Base-by-base conservation (phyloP, 116 monocot genomes). In the Posidonia oceanica region DNA sequence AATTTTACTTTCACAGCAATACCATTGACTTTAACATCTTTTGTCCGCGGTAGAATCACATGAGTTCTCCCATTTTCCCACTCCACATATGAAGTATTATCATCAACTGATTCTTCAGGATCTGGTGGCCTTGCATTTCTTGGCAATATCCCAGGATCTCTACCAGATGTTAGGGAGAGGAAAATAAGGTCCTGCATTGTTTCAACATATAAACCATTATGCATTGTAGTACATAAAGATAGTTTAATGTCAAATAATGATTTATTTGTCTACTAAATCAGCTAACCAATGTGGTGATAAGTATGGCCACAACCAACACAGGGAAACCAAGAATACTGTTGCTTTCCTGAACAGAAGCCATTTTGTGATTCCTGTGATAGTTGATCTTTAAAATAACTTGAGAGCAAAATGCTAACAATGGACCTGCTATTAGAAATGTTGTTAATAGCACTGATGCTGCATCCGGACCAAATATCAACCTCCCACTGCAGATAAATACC, bases 391-490 rank as follows among this genome's bases (percentile, higher is more conserved):
- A 22, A 54, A 82, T 73, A 29, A 84, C 65, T 75, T 89, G 89
- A 57, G 40, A 52, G 54, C 82, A 76, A 58, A 87, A 83, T 54
- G 71, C 72, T 39, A 81, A 42, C 20, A 78, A 60, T 62, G 93
- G 93, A 41, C 86, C 83, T n/a, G 81, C 79, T 72, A 93, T 93
- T 15, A 93, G 74, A 53, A 87, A 36, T 15, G 70, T 78, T 2
- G 93, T 75, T 71, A 89, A 79, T 54, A 81, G 75, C 54, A 93
- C 54, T 38, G 93, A 93, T 54, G 78, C 64, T 0, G 74, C 80
- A 84, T 93, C 93, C 54, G 89, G 93, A 73, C 93, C 93, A 78
- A 93, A 87, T 84, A 93, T 93, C 66, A 93, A 61, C 59, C 93
- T 76, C 39, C 93, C 93, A 55, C 93, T 84, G 61, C 89, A 93